Evolutionary conservation across 768 basidiomycete genomes (phyloP).

Genomic region (Mycena haematopus): DNA sequence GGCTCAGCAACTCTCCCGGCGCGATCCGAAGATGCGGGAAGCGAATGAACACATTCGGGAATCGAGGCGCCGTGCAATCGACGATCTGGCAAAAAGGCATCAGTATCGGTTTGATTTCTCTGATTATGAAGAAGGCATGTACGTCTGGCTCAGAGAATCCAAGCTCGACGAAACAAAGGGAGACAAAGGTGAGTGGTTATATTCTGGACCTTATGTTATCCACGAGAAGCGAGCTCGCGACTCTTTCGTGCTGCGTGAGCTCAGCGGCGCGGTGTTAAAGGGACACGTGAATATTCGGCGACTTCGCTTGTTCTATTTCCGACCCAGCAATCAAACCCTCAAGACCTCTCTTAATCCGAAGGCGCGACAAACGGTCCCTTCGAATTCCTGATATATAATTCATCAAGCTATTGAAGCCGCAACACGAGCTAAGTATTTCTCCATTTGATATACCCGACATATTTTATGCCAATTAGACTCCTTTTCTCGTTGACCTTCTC

Average conservation of each 20-base stretch:
- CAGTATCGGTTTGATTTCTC: conserved; percentile 23
- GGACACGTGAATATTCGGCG: conserved; percentile 28
- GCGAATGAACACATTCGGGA: conserved; percentile 24
- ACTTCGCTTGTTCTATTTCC: conserved; percentile 28
- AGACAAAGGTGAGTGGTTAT: conserved; percentile 36
- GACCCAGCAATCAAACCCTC: conserved; percentile 7
- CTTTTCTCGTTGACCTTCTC: no score
- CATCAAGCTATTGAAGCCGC: no score
- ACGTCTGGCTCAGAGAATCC: conserved; percentile 41
- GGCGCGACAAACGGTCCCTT: no score
- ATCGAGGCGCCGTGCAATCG: conserved; percentile 27
- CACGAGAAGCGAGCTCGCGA: conserved; percentile 24
- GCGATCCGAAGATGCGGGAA: conserved; percentile 26
- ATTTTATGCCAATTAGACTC: no score
- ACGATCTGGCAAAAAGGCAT: conserved; percentile 32
- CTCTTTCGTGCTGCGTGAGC: conserved; percentile 29
- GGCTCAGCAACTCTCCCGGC: conserved; percentile 30
- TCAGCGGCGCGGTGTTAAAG: conserved; percentile 31
- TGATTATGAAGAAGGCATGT: conserved; percentile 35
- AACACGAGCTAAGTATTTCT: no score
- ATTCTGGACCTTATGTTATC: conserved; percentile 41
- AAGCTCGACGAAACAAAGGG: conserved; percentile 38
- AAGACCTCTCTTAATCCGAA: neutral
- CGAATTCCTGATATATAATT: no score
- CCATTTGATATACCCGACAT: no score